A percentile compares a stretch with the other conserved stretches of the same genome.
phyloP scores from a whole-genome alignment of 225 moss, liverwort and hornwort species.

The Pseudisothecium myosuroides region DNA sequence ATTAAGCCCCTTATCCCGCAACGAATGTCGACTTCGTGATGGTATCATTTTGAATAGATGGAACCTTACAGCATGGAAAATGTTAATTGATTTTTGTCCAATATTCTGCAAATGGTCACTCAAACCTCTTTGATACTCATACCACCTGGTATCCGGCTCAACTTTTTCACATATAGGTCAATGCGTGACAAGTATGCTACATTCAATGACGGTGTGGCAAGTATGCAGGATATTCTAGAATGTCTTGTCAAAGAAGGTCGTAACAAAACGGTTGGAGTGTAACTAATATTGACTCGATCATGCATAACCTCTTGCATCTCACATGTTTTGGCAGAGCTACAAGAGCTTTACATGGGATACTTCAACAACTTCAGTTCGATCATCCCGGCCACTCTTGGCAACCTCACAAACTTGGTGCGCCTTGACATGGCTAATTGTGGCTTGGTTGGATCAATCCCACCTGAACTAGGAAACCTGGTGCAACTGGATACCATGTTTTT shows the following conservation, averaged over 20 bases:
- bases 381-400: slow-evolving; percentile 63
- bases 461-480: slow-evolving; percentile 42
- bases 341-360: slow-evolving; percentile 74
- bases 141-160: background rate
- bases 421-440: slow-evolving; percentile 63
- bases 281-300: background rate
- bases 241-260: background rate
- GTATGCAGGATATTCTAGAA: background rate
- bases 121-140: background rate
- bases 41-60: background rate
- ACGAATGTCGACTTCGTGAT: background rate
- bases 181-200: background rate
- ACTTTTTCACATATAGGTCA: background rate
- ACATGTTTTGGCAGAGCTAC: slow-evolving; percentile 17
- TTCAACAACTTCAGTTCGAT: slow-evolving; percentile 49
- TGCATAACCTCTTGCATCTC: background rate
- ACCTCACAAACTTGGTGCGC: slow-evolving; percentile 44
- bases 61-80: background rate
- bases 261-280: background rate
- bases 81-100: background rate
- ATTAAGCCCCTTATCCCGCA: background rate
- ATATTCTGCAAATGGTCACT: background rate
- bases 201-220: background rate
- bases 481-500: slow-evolving; percentile 60
- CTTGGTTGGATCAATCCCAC: slow-evolving; percentile 52